Conservation (phyloP, 129 eudicot genomes). For the Pseudognaphalium luteoalbum region DNA sequence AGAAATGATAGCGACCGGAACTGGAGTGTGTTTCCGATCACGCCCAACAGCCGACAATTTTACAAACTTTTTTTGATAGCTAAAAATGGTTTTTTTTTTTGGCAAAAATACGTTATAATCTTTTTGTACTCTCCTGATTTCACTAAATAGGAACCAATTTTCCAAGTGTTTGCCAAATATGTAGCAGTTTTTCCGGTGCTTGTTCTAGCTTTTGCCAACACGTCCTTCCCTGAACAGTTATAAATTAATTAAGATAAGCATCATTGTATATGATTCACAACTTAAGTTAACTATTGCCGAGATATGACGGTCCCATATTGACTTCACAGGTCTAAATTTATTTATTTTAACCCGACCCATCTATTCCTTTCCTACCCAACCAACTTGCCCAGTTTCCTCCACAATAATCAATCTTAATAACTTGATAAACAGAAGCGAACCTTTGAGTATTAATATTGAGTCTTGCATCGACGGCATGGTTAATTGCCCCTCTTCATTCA, state of each 20-base stretch:
- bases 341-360: not conserved
- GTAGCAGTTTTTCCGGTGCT: conserved; percentile 98
- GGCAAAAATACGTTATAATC: not conserved
- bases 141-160: not conserved
- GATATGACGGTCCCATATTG: not conserved
- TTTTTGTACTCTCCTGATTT: not conserved
- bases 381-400: too few relatives aligned
- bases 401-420: too few relatives aligned
- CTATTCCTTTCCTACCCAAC: too few relatives aligned
- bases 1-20: conserved; percentile 75
- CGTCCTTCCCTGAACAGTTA: conserved; percentile 40
- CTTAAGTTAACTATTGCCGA: not conserved
- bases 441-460: too few relatives aligned
- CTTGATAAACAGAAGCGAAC: too few relatives aligned
- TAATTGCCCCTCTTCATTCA: too few relatives aligned
- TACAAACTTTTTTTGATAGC: conserved; percentile 80
- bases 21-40: conserved; percentile 84
- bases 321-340: not conserved
- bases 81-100: conserved; percentile 39
- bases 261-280: not conserved
- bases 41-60: conserved; percentile 57
- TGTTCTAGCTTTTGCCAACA: conserved; percentile 92
- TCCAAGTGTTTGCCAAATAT: conserved; percentile 50
- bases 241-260: not conserved
- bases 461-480: too few relatives aligned